Evolutionary conservation across 78 protist genomes (phyloP).

Genomic region (slime mould (Dictyostelium discoideum)): DNA sequence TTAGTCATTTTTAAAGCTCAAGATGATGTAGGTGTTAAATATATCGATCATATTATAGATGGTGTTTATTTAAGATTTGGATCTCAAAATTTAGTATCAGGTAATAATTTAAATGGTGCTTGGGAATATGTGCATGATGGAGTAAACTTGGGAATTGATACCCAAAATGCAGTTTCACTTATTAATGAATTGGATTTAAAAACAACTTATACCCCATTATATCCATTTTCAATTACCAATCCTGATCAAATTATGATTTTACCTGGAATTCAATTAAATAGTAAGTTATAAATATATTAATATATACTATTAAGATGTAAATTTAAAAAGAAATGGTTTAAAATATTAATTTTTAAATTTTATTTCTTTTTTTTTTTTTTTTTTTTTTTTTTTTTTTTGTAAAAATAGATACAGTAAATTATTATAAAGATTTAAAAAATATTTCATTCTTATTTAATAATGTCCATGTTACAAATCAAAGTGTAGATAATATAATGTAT

Average conservation of each 20-base stretch:
- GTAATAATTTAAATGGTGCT: neutral
- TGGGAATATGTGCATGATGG: neutral
- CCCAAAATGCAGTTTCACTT: neutral
- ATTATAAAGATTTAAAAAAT: neutral
- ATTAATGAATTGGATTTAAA: neutral
- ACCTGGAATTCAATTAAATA: neutral
- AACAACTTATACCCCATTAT: neutral
- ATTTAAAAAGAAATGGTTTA: too few species aligned
- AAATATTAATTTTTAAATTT: too few species aligned
- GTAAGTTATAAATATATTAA: neutral
- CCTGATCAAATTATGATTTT: neutral
- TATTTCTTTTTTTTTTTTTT: neutral
- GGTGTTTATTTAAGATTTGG: neutral
- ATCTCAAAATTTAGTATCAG: neutral
- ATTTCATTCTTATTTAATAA: neutral
- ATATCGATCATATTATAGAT: neutral
- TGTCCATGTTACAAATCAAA: neutral
- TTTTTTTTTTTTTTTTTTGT: too few species aligned
- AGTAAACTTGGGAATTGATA: neutral
- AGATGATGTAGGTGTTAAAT: neutral
- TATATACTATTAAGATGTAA: too few species aligned
- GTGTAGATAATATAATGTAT: neutral
- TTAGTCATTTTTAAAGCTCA: neutral
- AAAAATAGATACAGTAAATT: neutral
- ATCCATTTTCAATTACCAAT: neutral